These are phyloP conservation scores for Phylloporus scabripes DNA, from an alignment of 768 basidiomycete genomes.

Conservation along the genomic window DNA sequence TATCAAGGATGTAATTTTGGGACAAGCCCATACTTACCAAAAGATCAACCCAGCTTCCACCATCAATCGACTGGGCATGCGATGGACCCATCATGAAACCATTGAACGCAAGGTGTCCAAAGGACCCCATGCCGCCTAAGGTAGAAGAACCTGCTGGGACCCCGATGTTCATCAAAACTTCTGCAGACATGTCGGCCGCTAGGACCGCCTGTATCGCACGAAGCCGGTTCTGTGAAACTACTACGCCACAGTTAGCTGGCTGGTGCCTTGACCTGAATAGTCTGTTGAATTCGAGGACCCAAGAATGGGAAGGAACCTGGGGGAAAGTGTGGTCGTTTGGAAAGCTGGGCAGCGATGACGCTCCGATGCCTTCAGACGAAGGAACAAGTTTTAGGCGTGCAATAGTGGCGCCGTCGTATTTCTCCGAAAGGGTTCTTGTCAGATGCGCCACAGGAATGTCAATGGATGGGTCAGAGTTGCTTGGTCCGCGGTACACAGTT, in stretches of 20 bases:
- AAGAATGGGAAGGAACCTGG: constrained; percentile 33
- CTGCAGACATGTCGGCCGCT: constrained; percentile 29
- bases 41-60: constrained; percentile 29
- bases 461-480: constrained; percentile 11
- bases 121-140: constrained; percentile 22
- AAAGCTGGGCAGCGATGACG: constrained; percentile 10
- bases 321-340: constrained; percentile 25
- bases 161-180: constrained; percentile 22
- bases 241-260: constrained; percentile 48
- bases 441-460: constrained; percentile 53
- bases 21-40: constrained; percentile 20
- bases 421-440: constrained; percentile 37
- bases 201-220: constrained; percentile 65
- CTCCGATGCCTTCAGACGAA: constrained; percentile 16
- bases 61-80: constrained; percentile 16
- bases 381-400: constrained; percentile 47
- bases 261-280: constrained; percentile 28
- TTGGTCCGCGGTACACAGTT: constrained; percentile 9
- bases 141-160: constrained; percentile 11
- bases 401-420: constrained; percentile 46
- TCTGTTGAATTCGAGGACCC: constrained; percentile 72
- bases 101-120: constrained; percentile 24
- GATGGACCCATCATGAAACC: constrained; percentile 19
- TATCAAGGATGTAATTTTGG: not conserved
- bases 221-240: constrained; percentile 68